Percentiles rank a stretch among this genome's conserved stretches.
Conservation (phyloP, 805 yeast genomes). For the Saturnispora besseyi region DNA sequence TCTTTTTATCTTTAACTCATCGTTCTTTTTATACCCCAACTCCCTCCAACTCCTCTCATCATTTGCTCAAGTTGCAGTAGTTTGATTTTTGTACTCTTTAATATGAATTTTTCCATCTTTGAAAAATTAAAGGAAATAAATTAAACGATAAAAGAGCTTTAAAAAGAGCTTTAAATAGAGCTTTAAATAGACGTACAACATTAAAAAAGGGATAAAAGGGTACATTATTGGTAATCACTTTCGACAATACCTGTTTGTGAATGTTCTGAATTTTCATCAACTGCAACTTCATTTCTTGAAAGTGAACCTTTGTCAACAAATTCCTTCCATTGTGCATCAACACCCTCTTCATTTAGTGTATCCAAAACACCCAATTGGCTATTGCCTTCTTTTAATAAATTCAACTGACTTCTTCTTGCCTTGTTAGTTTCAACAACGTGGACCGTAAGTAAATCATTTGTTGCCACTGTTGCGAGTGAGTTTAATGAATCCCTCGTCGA, state of each 20-base stretch:
- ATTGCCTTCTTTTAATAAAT: slow-evolving; percentile 13
- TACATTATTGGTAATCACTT: not conserved
- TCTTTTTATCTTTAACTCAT: not conserved
- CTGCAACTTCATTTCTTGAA: slow-evolving; percentile 1
- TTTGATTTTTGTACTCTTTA: too few species aligned
- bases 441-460: slow-evolving; percentile 74
- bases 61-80: too few species aligned
- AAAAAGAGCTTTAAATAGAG: not conserved
- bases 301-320: not conserved
- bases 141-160: too few species aligned
- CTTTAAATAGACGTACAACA: not conserved
- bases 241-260: slow-evolving; percentile 8
- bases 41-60: too few species aligned
- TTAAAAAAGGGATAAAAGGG: not conserved
- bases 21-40: not conserved
- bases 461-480: slow-evolving; percentile 76
- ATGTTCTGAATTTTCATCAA: slow-evolving; percentile 6
- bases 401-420: slow-evolving; percentile 29
- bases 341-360: slow-evolving; percentile 5
- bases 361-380: not conserved
- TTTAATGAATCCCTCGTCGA: slow-evolving; percentile 51
- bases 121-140: too few species aligned
- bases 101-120: too few species aligned
- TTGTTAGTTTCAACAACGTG: slow-evolving; percentile 58
- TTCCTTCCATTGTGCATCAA: not conserved